Evolutionary conservation across 176 grass and related monocot species (phyloP), one percentile per base, ranked within the genome.

Genomic region (Secale cereale): DNA sequence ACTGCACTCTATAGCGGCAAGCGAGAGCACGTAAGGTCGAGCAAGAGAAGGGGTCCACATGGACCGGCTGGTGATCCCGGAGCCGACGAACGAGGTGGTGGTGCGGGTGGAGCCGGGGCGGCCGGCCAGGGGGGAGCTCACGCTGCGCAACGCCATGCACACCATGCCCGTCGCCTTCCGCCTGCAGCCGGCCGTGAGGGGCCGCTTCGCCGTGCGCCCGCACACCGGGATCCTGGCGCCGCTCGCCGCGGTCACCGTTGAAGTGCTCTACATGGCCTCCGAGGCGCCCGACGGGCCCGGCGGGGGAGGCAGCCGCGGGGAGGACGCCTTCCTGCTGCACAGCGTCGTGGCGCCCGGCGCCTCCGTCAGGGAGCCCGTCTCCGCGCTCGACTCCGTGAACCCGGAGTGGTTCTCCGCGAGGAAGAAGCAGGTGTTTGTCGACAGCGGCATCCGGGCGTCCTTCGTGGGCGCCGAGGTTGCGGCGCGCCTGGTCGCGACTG

Each of bases 121-220:
- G 87, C 76, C 73, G 67, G 83, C 89, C 19, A 71, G n/a, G 33
- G 92, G 92, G 7, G 81, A 92, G 74, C 68, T 94, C 9, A 85
- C 74, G 37, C 85, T 94, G 17, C 70, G 92, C 39, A 94, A 94
- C 85, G 92, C 90, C 57, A 94, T 94, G 92, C 88, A 92, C 90
- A 94, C 92, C 69, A 94, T 94, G 92, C 92, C 92, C 35, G 92
- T 94, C n/a, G 92, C 92, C 27, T 94, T 90, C 85, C 35, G 87
- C 63, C 74, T 94, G 78, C 90, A 92, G 85, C 87, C 92, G 43
- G 85, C 81, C 7, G 83, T 83, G 19, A 70, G 85, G 31, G 74
- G 79, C 11, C 87, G 90, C 23, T 94, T 90, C 85, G 30, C 82
- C 0, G 87, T 92, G 68, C 85, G 85, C 31, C 92, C 92, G 67